Base-by-base conservation (phyloP, 1,139 yeast genomes). In the Protomyces arabidopsidicola region DNA sequence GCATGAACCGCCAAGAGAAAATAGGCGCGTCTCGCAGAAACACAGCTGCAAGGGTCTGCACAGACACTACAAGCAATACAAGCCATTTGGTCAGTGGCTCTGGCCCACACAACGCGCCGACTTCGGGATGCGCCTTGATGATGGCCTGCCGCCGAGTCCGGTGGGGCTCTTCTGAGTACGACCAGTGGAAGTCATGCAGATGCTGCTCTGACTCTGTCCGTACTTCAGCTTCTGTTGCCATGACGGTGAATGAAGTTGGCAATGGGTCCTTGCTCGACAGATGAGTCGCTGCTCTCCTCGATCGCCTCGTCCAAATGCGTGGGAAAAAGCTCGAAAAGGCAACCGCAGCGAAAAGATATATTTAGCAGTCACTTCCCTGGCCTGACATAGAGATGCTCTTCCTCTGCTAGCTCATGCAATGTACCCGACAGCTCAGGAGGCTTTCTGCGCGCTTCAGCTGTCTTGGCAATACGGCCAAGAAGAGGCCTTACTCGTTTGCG, bases 61-160 rank as follows among this genome's bases (percentile, higher is more conserved):
- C 70, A 0, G 77, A 68, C 12, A 88, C 90, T 10, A 90, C 91
- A 0, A 79, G 78, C 1, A 80, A 66, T 5, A 88, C 86, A 38
- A 87, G 82, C 79, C 85, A 90, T 72, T 90, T 90, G 4, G 97
- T 90, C 65, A 80, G 75, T 0, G 96, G 95, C 74, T 90, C 97
- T 68, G 84, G 88, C 1, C 97, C 97, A 50, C 89, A 86, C 38
- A 90, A 80, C 72, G 87, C 87, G 45, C 85, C 80, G 31, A 67
- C 69, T 68, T 90, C 86, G 0, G 97, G 97, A 71, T 90, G 83
- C 60, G 83, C 84, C 69, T 83, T 81, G 70, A 90, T 77, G 67
- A 90, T 90, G 67, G 79, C 81, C 74, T 85, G 86, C 67, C 97
- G 80, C 68, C 97, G 79, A 2, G 81, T 72, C 3, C 86, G 83